Conservation (phyloP, 2,329 filamentous ascomycete species). For the Cladosporium sp. region DNA sequence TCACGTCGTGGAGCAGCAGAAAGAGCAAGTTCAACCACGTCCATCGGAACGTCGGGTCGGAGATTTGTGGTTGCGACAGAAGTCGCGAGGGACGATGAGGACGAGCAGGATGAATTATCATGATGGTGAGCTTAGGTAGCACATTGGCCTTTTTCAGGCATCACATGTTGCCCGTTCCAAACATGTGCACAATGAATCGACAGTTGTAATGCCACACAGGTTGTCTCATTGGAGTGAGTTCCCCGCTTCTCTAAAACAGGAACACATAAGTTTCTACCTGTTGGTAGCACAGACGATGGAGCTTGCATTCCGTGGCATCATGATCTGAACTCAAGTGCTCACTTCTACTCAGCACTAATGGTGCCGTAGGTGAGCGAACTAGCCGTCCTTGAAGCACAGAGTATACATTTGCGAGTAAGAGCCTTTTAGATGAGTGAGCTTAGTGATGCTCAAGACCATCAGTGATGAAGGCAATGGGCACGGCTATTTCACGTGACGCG, state of each 20-base stretch:
- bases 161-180: neutral
- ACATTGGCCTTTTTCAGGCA: neutral
- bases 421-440: neutral
- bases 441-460: neutral
- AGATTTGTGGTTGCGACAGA: neutral
- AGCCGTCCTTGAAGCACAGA: neutral
- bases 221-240: neutral
- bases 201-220: neutral
- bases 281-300: neutral
- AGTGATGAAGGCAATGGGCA: neutral
- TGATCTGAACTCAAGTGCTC: neutral
- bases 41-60: neutral
- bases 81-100: neutral
- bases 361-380: neutral
- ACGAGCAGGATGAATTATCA: conserved; percentile 2
- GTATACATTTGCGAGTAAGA: neutral
- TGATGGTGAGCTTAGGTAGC: neutral
- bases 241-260: neutral
- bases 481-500: neutral
- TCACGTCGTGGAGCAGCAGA: neutral
- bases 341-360: neutral
- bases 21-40: neutral
- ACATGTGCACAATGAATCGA: neutral
- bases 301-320: neutral
- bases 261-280: neutral